Conservation (phyloP, 352 stramenopile genomes). For the Globisporangium camurandrum region DNA sequence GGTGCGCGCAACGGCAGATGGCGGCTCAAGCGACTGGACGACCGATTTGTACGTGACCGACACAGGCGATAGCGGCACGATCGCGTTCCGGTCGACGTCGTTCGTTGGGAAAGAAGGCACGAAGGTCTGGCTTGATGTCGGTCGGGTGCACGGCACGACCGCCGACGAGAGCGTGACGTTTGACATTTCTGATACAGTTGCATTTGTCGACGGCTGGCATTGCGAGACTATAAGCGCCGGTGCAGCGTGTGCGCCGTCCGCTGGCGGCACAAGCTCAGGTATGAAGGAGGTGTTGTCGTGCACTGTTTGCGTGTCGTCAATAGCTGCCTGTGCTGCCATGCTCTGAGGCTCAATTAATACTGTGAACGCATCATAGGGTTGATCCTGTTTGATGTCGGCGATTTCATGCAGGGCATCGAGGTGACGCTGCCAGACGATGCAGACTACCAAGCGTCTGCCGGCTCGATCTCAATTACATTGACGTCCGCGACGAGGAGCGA, state of each 20-base stretch:
- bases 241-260: conserved; percentile 9
- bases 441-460: conserved; percentile 14
- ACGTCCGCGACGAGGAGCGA: conserved; percentile 11
- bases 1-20: conserved; percentile 20
- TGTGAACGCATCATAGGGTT: conserved; percentile 8
- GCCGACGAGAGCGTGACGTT: conserved; percentile 14
- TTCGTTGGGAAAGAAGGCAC: conserved; percentile 14
- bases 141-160: conserved; percentile 20
- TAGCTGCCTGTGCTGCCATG: neutral
- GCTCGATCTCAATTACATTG: conserved; percentile 19
- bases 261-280: conserved; percentile 17
- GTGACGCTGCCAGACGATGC: conserved; percentile 22
- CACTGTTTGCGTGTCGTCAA: neutral
- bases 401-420: conserved; percentile 21
- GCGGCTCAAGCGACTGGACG: conserved; percentile 22
- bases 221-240: conserved; percentile 5
- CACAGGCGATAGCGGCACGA: conserved; percentile 4
- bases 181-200: conserved; percentile 9
- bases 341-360: neutral
- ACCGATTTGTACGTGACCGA: conserved; percentile 20
- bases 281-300: neutral
- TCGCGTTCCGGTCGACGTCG: conserved; percentile 12
- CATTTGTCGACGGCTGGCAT: neutral
- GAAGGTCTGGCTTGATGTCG: conserved; percentile 13
- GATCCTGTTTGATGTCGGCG: conserved; percentile 15